These are phyloP conservation scores for Casuarina equisetifolia DNA, from an alignment of 306 rosid genomes.

Conservation along the genomic window DNA sequence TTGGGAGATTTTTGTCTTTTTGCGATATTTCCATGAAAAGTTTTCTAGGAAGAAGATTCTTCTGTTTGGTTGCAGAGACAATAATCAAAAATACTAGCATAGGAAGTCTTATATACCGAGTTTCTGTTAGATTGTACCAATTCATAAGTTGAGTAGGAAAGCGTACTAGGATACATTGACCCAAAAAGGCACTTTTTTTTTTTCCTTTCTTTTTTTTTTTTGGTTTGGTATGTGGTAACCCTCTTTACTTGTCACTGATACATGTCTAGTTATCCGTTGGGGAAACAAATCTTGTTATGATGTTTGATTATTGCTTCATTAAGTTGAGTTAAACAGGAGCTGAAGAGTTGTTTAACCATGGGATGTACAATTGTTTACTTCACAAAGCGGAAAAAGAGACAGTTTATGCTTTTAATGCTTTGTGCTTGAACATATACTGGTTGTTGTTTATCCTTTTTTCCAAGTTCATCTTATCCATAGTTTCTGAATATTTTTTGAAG, in stretches of 20 bases:
- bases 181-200: not conserved
- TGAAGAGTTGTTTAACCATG: not conserved
- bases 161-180: not conserved
- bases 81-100: too few relatives aligned
- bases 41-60: not conserved
- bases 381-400: not conserved
- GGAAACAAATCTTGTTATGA: not conserved
- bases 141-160: not conserved
- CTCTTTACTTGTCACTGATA: not conserved
- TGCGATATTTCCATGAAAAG: not conserved
- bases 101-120: too few relatives aligned
- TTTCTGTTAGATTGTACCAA: too few relatives aligned
- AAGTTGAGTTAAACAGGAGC: not conserved
- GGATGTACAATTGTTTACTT: not conserved
- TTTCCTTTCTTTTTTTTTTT: not conserved
- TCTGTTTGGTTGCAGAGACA: not conserved
- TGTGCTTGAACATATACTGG: too few relatives aligned
- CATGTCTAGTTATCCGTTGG: not conserved
- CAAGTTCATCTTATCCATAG: not conserved
- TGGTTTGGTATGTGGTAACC: not conserved
- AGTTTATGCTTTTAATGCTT: not conserved
- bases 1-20: not conserved
- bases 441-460: not conserved
- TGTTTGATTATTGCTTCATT: not conserved
- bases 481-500: not conserved